A percentile compares a stretch with the other conserved stretches of the same genome.
These are phyloP conservation scores for Dictyostelium citrinum DNA, from an alignment of 78 protist genomes.

Conservation along the genomic window DNA sequence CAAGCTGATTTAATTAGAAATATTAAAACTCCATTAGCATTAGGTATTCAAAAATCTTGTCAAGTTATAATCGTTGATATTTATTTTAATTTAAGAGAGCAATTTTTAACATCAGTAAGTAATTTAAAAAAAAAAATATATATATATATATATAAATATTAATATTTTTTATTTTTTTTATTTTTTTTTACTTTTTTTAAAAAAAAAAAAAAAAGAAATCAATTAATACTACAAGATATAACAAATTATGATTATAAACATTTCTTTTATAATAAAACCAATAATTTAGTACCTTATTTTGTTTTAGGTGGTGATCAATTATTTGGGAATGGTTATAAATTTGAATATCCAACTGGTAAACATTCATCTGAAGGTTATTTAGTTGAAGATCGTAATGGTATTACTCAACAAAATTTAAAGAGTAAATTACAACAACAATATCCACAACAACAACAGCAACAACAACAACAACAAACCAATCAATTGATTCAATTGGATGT, in stretches of 20 bases:
- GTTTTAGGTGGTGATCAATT: constrained; percentile 8
- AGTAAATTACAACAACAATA: not conserved
- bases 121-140: not conserved
- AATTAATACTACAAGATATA: not conserved
- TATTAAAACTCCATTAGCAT: constrained; percentile 45
- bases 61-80: constrained; percentile 30
- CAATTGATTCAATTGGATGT: not conserved
- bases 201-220: not conserved
- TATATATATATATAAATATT: not conserved
- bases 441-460: not conserved
- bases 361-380: not conserved
- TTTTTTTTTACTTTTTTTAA: not conserved
- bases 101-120: not conserved
- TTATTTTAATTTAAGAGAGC: not conserved
- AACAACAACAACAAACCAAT: not conserved
- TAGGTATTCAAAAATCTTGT: constrained; percentile 24
- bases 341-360: not conserved
- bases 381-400: not conserved
- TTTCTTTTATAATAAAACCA: not conserved
- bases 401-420: not conserved
- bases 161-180: not conserved
- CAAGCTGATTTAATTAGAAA: not conserved
- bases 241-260: not conserved
- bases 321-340: not conserved
- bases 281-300: constrained; percentile 20